A percentile compares a stretch with the other conserved stretches of the same genome.
Conservation (phyloP, 768 basidiomycete genomes). For the Podaxis sp. region DNA sequence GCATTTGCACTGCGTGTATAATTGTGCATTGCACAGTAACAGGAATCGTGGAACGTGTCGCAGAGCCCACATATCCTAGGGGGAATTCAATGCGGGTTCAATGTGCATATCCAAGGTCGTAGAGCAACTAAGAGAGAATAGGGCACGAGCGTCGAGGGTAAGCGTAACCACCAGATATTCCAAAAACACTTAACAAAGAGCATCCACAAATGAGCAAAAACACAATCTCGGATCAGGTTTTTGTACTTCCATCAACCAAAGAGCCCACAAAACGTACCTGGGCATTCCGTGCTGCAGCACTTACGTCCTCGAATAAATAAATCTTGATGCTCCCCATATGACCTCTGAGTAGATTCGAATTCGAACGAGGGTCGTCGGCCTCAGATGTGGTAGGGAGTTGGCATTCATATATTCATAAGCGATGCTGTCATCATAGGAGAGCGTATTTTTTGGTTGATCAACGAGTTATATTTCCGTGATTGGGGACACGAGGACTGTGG, state of each 20-base stretch:
- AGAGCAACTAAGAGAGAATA: background rate
- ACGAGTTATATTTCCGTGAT: conserved; percentile 6
- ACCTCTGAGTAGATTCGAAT: conserved; percentile 47
- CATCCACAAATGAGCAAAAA: background rate
- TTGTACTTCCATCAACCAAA: conserved; percentile 31
- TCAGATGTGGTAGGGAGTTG: conserved; percentile 43
- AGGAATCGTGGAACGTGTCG: background rate
- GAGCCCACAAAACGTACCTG: conserved; percentile 63
- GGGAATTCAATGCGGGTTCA: background rate
- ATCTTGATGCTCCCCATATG: conserved; percentile 75
- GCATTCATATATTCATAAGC: conserved; percentile 63
- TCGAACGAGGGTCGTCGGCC: conserved; percentile 28
- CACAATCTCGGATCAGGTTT: conserved; percentile 44
- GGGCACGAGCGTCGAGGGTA: too few species aligned
- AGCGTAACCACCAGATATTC: too few species aligned
- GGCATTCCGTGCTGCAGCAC: conserved; percentile 52
- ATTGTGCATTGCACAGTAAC: background rate
- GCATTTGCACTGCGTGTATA: conserved; percentile 40
- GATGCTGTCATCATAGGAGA: conserved; percentile 56
- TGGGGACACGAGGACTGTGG: conserved; percentile 29
- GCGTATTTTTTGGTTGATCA: background rate
- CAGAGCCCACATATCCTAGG: background rate
- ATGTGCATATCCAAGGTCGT: background rate
- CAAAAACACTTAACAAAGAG: too few species aligned
- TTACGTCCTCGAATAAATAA: conserved; percentile 27